A percentile compares a stretch with the other conserved stretches of the same genome.
These are phyloP conservation scores for Fusarium robinianum DNA, from an alignment of 2,329 filamentous ascomycete species.

Conservation along the genomic window DNA sequence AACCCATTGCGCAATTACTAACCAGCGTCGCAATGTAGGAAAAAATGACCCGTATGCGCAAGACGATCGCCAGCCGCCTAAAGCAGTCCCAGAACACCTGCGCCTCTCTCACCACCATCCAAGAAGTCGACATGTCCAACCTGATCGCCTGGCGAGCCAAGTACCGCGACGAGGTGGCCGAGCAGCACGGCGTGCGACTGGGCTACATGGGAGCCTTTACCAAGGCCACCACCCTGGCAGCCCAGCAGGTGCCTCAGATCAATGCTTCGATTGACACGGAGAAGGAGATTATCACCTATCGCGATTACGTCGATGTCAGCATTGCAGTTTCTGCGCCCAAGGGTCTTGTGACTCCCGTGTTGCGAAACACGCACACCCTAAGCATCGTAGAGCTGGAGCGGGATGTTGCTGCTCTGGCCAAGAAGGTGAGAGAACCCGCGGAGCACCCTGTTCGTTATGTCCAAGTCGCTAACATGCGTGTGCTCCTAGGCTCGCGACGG, in stretches of 20 bases:
- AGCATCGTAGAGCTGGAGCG: constrained; percentile 47
- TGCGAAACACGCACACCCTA: constrained; percentile 65
- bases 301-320: constrained; percentile 73
- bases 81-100: constrained; percentile 69
- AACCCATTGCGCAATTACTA: background rate
- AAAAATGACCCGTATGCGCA: constrained; percentile 69
- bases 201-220: constrained; percentile 78
- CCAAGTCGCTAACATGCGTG: background rate
- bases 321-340: constrained; percentile 73
- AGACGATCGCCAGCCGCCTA: constrained; percentile 72
- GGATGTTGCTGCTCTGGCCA: constrained; percentile 66
- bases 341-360: constrained; percentile 75
- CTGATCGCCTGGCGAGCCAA: constrained; percentile 67
- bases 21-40: constrained; percentile 22
- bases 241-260: constrained; percentile 70
- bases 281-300: constrained; percentile 59
- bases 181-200: constrained; percentile 47
- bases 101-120: constrained; percentile 69
- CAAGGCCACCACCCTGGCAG: constrained; percentile 70
- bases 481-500: constrained; percentile 63
- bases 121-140: constrained; percentile 57
- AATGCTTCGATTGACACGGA: constrained; percentile 64
- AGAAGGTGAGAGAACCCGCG: constrained; percentile 59
- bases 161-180: constrained; percentile 59
- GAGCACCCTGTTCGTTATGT: too few species aligned